phyloP scores from a whole-genome alignment of 2,329 filamentous ascomycete genomes.

The Mycocentrospora acerina region DNA sequence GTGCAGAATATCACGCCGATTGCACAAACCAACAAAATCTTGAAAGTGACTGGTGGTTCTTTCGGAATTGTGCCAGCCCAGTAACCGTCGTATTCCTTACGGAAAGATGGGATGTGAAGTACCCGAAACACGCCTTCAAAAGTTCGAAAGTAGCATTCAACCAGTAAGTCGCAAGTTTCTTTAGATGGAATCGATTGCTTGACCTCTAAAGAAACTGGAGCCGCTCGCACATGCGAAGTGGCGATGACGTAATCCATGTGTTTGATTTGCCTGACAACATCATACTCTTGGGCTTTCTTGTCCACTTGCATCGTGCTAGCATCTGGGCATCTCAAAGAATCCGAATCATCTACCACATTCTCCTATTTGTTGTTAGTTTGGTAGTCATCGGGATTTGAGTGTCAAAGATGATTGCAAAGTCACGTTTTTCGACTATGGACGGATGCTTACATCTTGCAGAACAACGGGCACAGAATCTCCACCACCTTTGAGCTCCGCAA shows the following conservation, averaged over 20 bases:
- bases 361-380: background rate
- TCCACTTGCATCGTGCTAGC: constrained; percentile 41
- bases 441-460: too few relatives aligned
- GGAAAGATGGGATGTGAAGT: constrained; percentile 55
- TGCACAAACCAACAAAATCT: constrained; percentile 46
- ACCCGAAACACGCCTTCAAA: constrained; percentile 53
- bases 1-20: constrained; percentile 52
- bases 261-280: constrained; percentile 49
- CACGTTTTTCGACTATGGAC: too few relatives aligned
- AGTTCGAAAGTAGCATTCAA: constrained; percentile 53
- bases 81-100: constrained; percentile 51
- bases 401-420: too few relatives aligned
- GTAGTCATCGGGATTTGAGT: too few relatives aligned
- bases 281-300: constrained; percentile 25
- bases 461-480: too few relatives aligned
- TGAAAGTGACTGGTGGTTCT: constrained; percentile 53
- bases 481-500: background rate
- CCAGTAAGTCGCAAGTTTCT: constrained; percentile 48
- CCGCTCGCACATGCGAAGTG: constrained; percentile 38
- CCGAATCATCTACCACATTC: background rate
- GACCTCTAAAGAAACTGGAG: constrained; percentile 45
- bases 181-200: constrained; percentile 50
- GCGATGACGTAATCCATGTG: constrained; percentile 28
- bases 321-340: background rate
- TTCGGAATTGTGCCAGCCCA: constrained; percentile 48